Evolutionary conservation across 805 yeast genomes (phyloP), one percentile per base, ranked within the genome.

Genomic region (Kazachstania martiniae): DNA sequence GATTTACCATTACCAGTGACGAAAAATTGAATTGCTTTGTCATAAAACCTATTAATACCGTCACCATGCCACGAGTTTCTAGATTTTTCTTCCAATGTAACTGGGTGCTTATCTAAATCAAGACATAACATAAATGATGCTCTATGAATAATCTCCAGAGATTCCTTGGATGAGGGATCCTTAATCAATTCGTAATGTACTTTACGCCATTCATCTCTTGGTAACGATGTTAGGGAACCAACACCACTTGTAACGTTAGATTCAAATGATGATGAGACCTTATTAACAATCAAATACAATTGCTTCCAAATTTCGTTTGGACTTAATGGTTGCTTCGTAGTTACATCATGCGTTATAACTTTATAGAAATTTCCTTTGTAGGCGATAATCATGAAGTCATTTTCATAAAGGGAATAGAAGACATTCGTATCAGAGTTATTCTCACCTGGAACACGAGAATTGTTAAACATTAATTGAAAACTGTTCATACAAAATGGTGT

Each of bases 401-500:
- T 74, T 29, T 57, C 59, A 32, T 47, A 59, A 22, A 52, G 37
- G 15, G 60, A 54, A 57, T 72, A 77, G 37, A 61, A 52, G 18
- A 68, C 65, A 44, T 79, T 78, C 37, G 69, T 64, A 56, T 89
- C 96, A 35, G 68, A 56, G 12, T 58, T 61, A n/a, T 62, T 62
- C 16, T 61, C 60, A 7, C 39, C 38, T n/a, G 96, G 95, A 32
- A 83, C 69, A 47, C 97, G 72, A 36, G 82, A 72, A 53, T 79
- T 83, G 65, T 86, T 84, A 68, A 89, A 89, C 94, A 89, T 80
- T 63, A 74, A 72, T 50, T 72, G 73, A 70, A 84, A 87, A 21
- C 93, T 77, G 57, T 84, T 86, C 97, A 89, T 89, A 61, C 96
- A 89, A 53, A 74, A 80, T n/a, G 96, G 94, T 42, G 65, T 66